These are phyloP conservation scores for Thelonectria discophora DNA, from an alignment of 2,329 filamentous ascomycete genomes.

Conservation along the genomic window DNA sequence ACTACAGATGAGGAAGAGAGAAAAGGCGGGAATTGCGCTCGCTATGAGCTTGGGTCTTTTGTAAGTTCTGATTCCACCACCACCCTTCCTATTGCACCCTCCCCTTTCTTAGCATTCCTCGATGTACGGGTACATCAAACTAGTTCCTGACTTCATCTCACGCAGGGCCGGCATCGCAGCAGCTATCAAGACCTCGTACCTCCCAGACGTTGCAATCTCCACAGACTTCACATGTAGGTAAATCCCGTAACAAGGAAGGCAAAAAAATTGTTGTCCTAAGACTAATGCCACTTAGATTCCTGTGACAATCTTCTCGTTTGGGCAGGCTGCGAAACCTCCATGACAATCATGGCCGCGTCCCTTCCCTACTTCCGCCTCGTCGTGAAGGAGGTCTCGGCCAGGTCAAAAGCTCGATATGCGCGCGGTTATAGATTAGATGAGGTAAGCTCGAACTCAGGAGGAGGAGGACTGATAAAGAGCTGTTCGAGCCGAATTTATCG, in stretches of 20 bases:
- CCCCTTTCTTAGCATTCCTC: not conserved
- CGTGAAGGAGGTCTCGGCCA: not conserved
- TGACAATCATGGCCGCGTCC: slow-evolving; percentile 36
- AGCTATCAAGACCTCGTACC: not conserved
- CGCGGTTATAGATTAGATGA: not conserved
- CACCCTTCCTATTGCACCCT: not conserved
- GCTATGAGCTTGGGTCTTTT: slow-evolving; percentile 26
- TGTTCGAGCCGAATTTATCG: not conserved
- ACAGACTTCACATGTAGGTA: not conserved
- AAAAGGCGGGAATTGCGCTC: slow-evolving; percentile 24
- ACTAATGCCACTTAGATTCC: not conserved
- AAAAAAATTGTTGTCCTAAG: not conserved
- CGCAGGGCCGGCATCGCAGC: not conserved
- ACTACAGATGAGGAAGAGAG: slow-evolving; percentile 20
- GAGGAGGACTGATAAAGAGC: not conserved
- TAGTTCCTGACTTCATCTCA: not conserved
- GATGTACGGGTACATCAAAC: not conserved
- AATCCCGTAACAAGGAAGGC: not conserved
- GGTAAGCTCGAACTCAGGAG: not conserved
- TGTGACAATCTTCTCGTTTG: slow-evolving; percentile 24
- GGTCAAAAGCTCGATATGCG: not conserved
- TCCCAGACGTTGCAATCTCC: not conserved
- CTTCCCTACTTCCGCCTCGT: slow-evolving; percentile 38
- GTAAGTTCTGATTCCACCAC: not conserved
- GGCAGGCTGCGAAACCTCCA: slow-evolving; percentile 27